These are phyloP conservation scores for Lindgomyces ingoldianus DNA, from an alignment of 495 filamentous ascomycete species.

Conservation along the genomic window DNA sequence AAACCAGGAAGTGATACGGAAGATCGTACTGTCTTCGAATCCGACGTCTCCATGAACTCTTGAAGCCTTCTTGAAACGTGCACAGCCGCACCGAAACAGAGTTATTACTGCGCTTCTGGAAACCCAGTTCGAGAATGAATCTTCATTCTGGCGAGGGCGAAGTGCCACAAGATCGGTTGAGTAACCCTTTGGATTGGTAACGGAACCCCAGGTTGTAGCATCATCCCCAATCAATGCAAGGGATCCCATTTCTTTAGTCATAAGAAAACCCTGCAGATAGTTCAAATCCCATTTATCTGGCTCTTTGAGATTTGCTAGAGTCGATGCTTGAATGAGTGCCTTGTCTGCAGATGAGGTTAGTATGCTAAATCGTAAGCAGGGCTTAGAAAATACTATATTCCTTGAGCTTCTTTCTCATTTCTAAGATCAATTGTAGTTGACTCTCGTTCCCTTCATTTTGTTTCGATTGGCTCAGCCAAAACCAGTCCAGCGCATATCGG, in stretches of 20 bases:
- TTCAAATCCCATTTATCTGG: not conserved
- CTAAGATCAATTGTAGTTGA: constrained; percentile 5
- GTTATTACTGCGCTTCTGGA: not conserved
- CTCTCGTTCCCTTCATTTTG: not conserved
- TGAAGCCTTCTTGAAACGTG: not conserved
- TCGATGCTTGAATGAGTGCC: constrained; percentile 3
- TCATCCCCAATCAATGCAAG: not conserved
- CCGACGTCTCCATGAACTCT: not conserved
- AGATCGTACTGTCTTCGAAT: not conserved
- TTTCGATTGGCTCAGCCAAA: not conserved
- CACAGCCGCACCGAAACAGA: not conserved
- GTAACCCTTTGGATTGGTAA: not conserved
- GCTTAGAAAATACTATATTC: constrained; percentile 7
- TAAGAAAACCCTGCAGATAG: constrained; percentile 2
- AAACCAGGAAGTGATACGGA: constrained; percentile 7
- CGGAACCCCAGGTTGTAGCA: not conserved
- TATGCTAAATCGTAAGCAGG: not conserved
- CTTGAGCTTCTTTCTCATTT: not conserved
- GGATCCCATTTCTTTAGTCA: not conserved
- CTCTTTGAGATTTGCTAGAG: not conserved
- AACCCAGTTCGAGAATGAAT: constrained; percentile 8
- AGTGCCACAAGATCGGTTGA: not conserved
- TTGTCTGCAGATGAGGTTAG: not conserved
- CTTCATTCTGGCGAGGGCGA: not conserved
- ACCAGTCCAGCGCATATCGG: not conserved